phyloP scores from a whole-genome alignment of 768 basidiomycete species.

The Podaxis sp. region DNA sequence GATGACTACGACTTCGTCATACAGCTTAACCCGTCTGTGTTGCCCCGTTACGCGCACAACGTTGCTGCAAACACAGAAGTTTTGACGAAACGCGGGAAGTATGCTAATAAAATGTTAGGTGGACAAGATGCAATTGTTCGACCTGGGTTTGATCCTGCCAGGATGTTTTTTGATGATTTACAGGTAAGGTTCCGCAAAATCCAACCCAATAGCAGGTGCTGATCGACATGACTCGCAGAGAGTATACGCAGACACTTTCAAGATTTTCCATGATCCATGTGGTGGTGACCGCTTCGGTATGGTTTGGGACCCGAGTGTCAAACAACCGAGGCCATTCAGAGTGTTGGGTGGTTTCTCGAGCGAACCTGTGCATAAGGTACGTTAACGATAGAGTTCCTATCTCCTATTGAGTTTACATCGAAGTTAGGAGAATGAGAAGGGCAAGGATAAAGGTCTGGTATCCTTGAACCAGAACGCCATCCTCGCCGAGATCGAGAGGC shows the following conservation, averaged over 20 bases:
- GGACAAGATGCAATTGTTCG: slow-evolving; percentile 29
- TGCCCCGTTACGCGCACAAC: slow-evolving; percentile 77
- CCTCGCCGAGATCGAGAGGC: slow-evolving; percentile 68
- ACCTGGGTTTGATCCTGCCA: slow-evolving; percentile 81
- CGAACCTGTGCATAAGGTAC: slow-evolving; percentile 46
- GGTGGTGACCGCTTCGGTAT: slow-evolving; percentile 79
- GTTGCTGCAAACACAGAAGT: slow-evolving; percentile 45
- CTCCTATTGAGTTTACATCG: neutral
- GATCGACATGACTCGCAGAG: slow-evolving; percentile 36
- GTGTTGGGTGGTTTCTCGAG: slow-evolving; percentile 82
- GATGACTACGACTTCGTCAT: slow-evolving; percentile 85
- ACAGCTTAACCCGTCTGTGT: slow-evolving; percentile 55
- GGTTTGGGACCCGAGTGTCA: slow-evolving; percentile 80
- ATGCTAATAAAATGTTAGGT: slow-evolving; percentile 38
- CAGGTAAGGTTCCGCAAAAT: slow-evolving; percentile 44
- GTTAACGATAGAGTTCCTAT: neutral
- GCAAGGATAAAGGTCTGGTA: slow-evolving; percentile 57
- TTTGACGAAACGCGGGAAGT: slow-evolving; percentile 39
- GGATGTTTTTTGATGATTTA: slow-evolving; percentile 62
- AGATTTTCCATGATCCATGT: slow-evolving; percentile 79
- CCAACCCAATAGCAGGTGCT: neutral
- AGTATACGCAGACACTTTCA: slow-evolving; percentile 69
- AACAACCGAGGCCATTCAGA: slow-evolving; percentile 62
- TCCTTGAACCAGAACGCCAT: slow-evolving; percentile 62
- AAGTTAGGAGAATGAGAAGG: slow-evolving; percentile 35